Evolutionary conservation across 1,284 basidiomycete genomes (phyloP), one percentile per base, ranked within the genome.

Genomic region (Phaffia rhodozyma): DNA sequence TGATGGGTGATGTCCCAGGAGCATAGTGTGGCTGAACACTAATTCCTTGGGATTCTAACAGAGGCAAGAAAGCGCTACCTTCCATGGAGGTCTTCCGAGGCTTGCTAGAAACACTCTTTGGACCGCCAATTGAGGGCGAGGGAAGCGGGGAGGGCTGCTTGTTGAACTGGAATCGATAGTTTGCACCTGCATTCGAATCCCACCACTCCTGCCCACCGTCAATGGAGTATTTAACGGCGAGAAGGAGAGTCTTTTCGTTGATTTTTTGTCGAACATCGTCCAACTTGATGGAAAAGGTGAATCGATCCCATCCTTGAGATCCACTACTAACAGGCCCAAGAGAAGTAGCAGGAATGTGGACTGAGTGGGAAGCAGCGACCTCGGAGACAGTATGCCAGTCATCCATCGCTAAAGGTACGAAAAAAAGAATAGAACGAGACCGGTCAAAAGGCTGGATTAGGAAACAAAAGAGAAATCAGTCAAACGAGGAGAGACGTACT

Each of bases 261-360:
- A 92, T 77, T 66, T 81, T 82, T 53, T 79, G 77, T 58, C 82
- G 81, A 71, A 88, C 86, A 69, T 89, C 87, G 67, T 87, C 85
- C 38, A 93, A 79, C 60, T 81, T 83, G 71, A 92, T 84, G 5
- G 72, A 68, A 68, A 79, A 79, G 61, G 72, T 71, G 73, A 79
- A 79, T 48, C 77, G 71, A 67, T 79, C 78, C 77, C 77, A 78
- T 13, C 75, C 74, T 66, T 76, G 58, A 7, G 54, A 55, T 25
- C 29, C 72, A 62, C 75, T 74, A 7, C 73, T 72, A 20, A 74
- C 73, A 52, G 63, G 27, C 57, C 61, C 55, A 55, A 66, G 54
- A 50, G 55, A 49, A 23, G 70, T 67, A 25, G 73, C 61, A 1
- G 76, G 74, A 23, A 78, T 73, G 66, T 77, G 75, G n/a, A 70